Evolutionary conservation across 2,329 filamentous ascomycete genomes (phyloP), one percentile per base, ranked within the genome.

Genomic region (Zymoseptoria tritici): DNA sequence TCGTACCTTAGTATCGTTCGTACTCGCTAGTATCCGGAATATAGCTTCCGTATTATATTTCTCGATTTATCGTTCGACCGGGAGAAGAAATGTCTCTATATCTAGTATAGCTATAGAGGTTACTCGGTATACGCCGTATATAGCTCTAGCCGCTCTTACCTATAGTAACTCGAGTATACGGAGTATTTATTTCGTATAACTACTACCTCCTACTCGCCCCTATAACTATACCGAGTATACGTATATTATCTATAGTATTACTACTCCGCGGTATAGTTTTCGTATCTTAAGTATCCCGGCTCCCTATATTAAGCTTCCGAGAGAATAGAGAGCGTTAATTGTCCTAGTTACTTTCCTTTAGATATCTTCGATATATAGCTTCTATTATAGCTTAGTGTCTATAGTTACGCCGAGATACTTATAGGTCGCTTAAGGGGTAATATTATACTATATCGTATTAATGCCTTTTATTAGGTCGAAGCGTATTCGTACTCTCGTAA

Each of bases 61-160:
- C 56, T 58, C 51, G 29, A 58, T 58, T 49, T 58, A 29, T 54
- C 36, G 51, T 54, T 46, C 29, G 9, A 58, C 36, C 13, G 51
- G 56, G 6, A 58, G 51, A 19, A 58, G 51, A 31, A 54, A 54
- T 49, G 51, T 21, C 36, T 58, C 56, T 54, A 58, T 24, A 54
- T 58, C 56, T 58, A 58, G 56, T 58, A 46, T 49, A 58, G 52
- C 56, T 22, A 19, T 54, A 20, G 50, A 58, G 13, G 51, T 58
- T 42, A 29, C 56, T 58, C 42, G 19, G 52, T 54, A 54, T 54
- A 24, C 51, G 22, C 56, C 36, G 24, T 42, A 54, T 53, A 58
- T 58, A 54, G 56, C 56, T 58, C 56, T 58, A 11, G 56, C 56
- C 52, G 26, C 56, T 49, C 42, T 53, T 58, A 31, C 51, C 42